Evolutionary conservation across 768 basidiomycete genomes (phyloP), one percentile per base, ranked within the genome.

Genomic region (Pleurotus cornucopiae): DNA sequence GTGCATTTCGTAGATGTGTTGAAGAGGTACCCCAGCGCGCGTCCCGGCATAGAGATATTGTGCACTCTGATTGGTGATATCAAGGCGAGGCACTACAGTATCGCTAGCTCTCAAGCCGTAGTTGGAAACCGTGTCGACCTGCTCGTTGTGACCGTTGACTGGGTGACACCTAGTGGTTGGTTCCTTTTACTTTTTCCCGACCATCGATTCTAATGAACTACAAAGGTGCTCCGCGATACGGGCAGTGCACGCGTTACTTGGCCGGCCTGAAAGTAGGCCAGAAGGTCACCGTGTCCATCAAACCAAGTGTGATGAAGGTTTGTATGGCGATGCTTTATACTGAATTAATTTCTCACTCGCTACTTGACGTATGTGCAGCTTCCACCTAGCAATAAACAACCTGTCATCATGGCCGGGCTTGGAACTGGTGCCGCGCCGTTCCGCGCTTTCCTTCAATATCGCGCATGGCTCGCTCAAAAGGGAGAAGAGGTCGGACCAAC

Each of bases 281-380:
- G 68, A 88, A 96, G 71, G 94, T 98, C 18, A 98, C 94, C 0
- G 96, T 97, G 6, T 98, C 95, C 5, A 89, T 98, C 73, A 97
- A 97, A 71, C 97, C 97, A 21, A 97, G 94, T 67, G 97, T 99
- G 25, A 98, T 99, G 97, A 98, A 98, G 81, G 91, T 92, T 56
- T 20, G 78, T 69, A 20, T 3, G 9, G 30, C 11, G 11, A 9
- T 34, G 4, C 30, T 34, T 34, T 4, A 5, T 25, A 25, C 23
- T 25, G 23, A 25, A 5, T 25, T 25, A 25, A 5, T 25, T 25
- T 25, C 5, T 25, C 23, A 25, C 23, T 25, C 23, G 11, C 30
- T 11, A 9, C 12, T 14, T 14, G 54, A 41, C 25, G 53, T 43
- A 34, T 40, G 6, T 47, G 43, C 61, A 94, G 90, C 77, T 98